Percentiles rank a stretch among this genome's conserved stretches.
Conservation (phyloP, 2,329 filamentous ascomycete species). For the Hypoxylon sp. region DNA sequence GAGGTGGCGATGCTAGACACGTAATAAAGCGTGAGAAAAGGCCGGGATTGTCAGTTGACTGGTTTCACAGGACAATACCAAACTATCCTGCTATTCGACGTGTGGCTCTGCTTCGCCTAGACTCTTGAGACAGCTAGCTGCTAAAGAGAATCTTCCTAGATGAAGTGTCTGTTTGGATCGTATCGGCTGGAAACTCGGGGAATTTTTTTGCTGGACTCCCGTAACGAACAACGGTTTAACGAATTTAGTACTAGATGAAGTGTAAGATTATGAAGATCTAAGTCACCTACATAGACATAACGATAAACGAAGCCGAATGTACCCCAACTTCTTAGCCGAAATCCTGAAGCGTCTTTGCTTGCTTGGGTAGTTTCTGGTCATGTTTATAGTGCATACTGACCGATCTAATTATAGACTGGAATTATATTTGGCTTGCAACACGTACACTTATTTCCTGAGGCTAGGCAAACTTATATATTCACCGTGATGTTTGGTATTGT, state of each 20-base stretch:
- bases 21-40: not conserved
- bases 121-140: too few relatives aligned
- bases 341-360: not conserved
- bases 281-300: not conserved
- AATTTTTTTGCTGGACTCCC: not conserved
- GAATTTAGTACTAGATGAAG: not conserved
- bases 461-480: not conserved
- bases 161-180: not conserved
- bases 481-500: not conserved
- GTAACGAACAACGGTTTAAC: constrained; percentile 3
- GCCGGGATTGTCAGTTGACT: constrained; percentile 2
- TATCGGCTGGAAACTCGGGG: not conserved
- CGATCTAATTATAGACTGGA: not conserved
- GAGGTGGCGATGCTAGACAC: not conserved
- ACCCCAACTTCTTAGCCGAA: not conserved
- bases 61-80: constrained; percentile 1
- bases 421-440: too few relatives aligned
- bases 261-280: constrained; percentile 2
- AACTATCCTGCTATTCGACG: constrained; percentile 1
- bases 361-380: not conserved
- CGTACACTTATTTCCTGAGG: not conserved
- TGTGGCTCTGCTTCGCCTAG: constrained; percentile 15
- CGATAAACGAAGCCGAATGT: not conserved
- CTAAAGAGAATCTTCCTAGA: not conserved
- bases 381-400: not conserved